These are phyloP conservation scores for Chara braunii DNA, from an alignment of 139 green algal genomes.

Conservation along the genomic window DNA sequence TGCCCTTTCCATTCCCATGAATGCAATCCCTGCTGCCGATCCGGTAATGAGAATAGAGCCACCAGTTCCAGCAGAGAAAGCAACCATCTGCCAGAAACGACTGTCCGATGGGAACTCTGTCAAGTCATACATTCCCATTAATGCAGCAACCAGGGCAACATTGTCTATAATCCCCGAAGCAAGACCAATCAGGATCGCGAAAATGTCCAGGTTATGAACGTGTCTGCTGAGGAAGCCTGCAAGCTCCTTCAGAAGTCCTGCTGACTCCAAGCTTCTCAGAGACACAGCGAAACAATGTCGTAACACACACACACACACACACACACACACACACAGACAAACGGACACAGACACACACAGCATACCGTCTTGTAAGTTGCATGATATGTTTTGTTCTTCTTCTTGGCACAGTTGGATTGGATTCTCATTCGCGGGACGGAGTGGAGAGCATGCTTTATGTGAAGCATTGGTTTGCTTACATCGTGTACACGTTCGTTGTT, in stretches of 20 bases:
- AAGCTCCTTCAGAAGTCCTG: conserved; percentile 53
- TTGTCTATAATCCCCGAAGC: conserved; percentile 64
- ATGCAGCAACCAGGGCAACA: conserved; percentile 65
- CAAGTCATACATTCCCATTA: conserved; percentile 72
- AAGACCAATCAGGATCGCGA: conserved; percentile 56
- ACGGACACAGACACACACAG: too few relatives aligned
- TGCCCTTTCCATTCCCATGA: conserved; percentile 63
- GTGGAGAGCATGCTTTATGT: too few relatives aligned
- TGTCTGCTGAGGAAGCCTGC: conserved; percentile 42
- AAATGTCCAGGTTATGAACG: conserved; percentile 46
- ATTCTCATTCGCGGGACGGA: too few relatives aligned
- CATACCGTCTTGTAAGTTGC: too few relatives aligned
- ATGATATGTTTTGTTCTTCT: too few relatives aligned
- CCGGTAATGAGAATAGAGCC: conserved; percentile 69
- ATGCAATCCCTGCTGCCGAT: conserved; percentile 58
- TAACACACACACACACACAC: too few relatives aligned
- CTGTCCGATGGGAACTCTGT: conserved; percentile 41
- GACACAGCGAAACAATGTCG: too few relatives aligned
- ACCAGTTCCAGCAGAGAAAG: conserved; percentile 63
- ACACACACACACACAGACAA: too few relatives aligned
- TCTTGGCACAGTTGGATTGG: too few relatives aligned
- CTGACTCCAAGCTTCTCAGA: conserved; percentile 43
- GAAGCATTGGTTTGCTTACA: too few relatives aligned
- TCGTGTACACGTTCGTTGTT: too few relatives aligned
- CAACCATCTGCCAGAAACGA: conserved; percentile 58